Conservation (phyloP, 768 basidiomycete species). For the Amanita fuliginea region DNA sequence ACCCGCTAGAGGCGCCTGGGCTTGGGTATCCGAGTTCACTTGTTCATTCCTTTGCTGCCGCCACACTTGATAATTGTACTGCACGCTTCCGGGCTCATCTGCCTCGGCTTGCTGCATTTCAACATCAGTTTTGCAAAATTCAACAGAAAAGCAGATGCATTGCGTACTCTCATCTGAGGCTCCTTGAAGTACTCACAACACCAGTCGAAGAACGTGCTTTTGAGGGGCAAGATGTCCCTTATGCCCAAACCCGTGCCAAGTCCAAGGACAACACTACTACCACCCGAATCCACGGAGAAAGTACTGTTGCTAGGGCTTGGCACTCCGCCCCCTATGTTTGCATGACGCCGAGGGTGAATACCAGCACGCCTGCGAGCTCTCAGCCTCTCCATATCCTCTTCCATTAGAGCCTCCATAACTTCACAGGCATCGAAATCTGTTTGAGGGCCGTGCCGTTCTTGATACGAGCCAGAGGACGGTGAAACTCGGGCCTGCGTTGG, state of each 20-base stretch:
- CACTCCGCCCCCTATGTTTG: slow-evolving; percentile 27
- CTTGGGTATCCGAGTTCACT: slow-evolving; percentile 54
- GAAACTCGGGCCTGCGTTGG: slow-evolving; percentile 10
- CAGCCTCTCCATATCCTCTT: slow-evolving; percentile 91
- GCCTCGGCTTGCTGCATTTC: slow-evolving; percentile 72
- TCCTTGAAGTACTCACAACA: slow-evolving; percentile 96
- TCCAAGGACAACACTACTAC: slow-evolving; percentile 60
- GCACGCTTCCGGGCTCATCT: slow-evolving; percentile 89
- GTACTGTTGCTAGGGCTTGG: slow-evolving; percentile 68
- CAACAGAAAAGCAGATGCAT: not conserved
- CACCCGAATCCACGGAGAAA: slow-evolving; percentile 65
- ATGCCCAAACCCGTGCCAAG: slow-evolving; percentile 74
- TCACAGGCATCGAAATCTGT: slow-evolving; percentile 60
- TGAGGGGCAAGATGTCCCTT: slow-evolving; percentile 78
- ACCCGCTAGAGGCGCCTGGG: slow-evolving; percentile 71
- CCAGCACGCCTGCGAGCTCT: slow-evolving; percentile 50
- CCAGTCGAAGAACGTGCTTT: slow-evolving; percentile 92
- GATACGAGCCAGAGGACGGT: slow-evolving; percentile 21
- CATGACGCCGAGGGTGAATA: slow-evolving; percentile 28
- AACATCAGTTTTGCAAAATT: not conserved
- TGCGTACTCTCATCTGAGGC: slow-evolving; percentile 91
- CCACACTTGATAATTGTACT: slow-evolving; percentile 96
- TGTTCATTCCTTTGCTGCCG: slow-evolving; percentile 83
- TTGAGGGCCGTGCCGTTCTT: slow-evolving; percentile 21
- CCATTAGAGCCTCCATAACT: slow-evolving; percentile 83